phyloP scores from a whole-genome alignment of 148 eudicot species.

The Nyssa sinensis region DNA sequence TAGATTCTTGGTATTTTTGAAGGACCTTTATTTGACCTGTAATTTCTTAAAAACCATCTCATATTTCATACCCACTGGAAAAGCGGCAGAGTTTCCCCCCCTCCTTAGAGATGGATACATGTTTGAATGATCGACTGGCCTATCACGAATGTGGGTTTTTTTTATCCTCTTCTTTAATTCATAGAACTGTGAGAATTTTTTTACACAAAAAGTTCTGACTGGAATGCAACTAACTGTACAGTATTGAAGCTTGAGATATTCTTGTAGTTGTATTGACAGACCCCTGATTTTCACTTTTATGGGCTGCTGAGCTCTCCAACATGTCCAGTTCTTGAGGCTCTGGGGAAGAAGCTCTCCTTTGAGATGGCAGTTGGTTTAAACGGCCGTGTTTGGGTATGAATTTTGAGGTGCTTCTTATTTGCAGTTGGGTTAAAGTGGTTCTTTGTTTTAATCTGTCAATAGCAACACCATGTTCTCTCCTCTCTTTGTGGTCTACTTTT shows the following conservation, averaged over 20 bases:
- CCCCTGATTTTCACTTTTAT: conserved; percentile 2
- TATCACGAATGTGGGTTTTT: conserved; percentile 73
- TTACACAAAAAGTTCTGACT: background rate
- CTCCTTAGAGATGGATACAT: conserved; percentile 89
- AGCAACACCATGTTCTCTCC: background rate
- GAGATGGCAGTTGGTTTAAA: conserved; percentile 93
- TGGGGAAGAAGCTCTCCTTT: conserved; percentile 88
- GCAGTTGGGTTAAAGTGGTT: conserved; percentile 2
- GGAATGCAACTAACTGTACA: background rate
- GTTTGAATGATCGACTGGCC: conserved; percentile 92
- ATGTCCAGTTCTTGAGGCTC: conserved; percentile 80
- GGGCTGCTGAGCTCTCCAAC: conserved; percentile 84
- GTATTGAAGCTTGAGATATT: background rate
- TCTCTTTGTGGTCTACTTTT: background rate
- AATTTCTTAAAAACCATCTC: conserved; percentile 16
- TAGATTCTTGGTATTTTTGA: background rate
- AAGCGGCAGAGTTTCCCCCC: conserved; percentile 87
- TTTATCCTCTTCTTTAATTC: conserved; percentile 1
- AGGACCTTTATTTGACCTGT: conserved; percentile 8
- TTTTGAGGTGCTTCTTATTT: conserved; percentile 16
- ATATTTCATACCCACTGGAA: conserved; percentile 57
- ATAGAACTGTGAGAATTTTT: background rate
- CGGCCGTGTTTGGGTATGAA: conserved; percentile 91
- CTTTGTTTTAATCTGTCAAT: background rate
- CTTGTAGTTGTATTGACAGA: background rate